Conservation (phyloP, 495 filamentous ascomycete species). For the Lepidopterella palustris region DNA sequence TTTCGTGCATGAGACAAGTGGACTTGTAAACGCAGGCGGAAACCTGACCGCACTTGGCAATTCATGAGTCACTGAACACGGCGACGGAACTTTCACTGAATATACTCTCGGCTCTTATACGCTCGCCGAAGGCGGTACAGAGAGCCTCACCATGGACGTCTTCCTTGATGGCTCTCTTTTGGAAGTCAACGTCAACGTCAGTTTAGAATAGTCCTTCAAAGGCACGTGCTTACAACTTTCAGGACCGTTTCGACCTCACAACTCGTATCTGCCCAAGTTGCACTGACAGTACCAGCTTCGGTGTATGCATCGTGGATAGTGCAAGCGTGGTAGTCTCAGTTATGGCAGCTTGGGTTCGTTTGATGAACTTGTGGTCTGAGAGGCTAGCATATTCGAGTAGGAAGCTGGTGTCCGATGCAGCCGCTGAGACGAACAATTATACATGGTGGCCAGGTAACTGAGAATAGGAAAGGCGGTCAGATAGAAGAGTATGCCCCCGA, state of each 20-base stretch:
- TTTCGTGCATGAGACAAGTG: constrained; percentile 37
- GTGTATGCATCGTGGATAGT: constrained; percentile 30
- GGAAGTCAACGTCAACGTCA: constrained; percentile 36
- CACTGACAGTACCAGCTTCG: constrained; percentile 30
- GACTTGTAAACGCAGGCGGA: constrained; percentile 30
- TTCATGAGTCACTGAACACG: constrained; percentile 22
- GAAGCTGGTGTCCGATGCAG: constrained; percentile 35
- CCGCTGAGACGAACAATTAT: constrained; percentile 37
- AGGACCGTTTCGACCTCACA: constrained; percentile 35
- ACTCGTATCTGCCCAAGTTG: constrained; percentile 36
- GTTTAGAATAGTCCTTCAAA: not conserved
- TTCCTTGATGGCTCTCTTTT: constrained; percentile 36
- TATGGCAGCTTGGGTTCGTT: constrained; percentile 25
- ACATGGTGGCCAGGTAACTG: constrained; percentile 37
- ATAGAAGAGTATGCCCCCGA: too few species aligned
- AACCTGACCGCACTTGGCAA: constrained; percentile 27
- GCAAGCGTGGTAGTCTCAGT: constrained; percentile 25
- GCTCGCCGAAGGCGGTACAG: constrained; percentile 11
- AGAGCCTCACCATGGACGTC: constrained; percentile 32
- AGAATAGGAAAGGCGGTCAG: not conserved
- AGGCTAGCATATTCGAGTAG: constrained; percentile 32
- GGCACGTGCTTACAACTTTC: not conserved
- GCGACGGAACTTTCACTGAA: constrained; percentile 36
- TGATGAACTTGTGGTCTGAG: constrained; percentile 31
- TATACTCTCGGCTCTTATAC: constrained; percentile 39